Evolutionary conservation across 768 basidiomycete genomes (phyloP), one percentile per base, ranked within the genome.

Genomic region (Suillus fuscotomentosus): DNA sequence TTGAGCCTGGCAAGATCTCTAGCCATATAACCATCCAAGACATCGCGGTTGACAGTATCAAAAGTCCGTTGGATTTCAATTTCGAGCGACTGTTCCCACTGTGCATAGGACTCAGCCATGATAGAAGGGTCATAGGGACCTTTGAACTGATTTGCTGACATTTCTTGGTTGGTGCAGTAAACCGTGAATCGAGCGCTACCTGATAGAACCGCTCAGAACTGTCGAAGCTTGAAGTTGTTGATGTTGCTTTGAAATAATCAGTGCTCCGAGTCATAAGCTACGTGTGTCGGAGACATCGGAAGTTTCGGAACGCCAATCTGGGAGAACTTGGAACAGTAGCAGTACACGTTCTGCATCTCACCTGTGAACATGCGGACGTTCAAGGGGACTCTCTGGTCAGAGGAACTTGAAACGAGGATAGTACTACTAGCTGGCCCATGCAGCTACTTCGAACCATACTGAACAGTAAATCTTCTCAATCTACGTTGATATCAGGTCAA

Each of bases 131-230:
- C 56, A 27, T 59, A 27, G 9, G 55, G 55, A 22, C 38, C 24
- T 15, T 59, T 59, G 39, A 27, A 17, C 10, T 59, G 56, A 24
- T 41, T 41, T 27, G 10, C 39, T 24, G 56, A 59, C 56, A 59
- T 59, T 41, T 41, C 10, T 27, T 27, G 56, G 39, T 59, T 5
- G 39, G 10, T 27, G 39, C 10, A 7, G 10, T 27, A 77, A 77
- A 41, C 77, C 67, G 61, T 74, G 70, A n/a, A 72, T 72, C 31
- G 9, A 20, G 53, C 20, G 31, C 11, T 53, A 53, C 20, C 51
- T 34, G 31, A 34, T 54, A 13, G 53, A 34, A 13, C 31, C 31
- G 31, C 20, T 54, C 17, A 34, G 31, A 53, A 11, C 15, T 4
- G 27, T 51, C 27, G 50, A 51, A 51, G 15, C 24, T 51, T 17